These are phyloP conservation scores for Coffea canephora DNA, from an alignment of 257 asterid species.

Conservation along the genomic window DNA sequence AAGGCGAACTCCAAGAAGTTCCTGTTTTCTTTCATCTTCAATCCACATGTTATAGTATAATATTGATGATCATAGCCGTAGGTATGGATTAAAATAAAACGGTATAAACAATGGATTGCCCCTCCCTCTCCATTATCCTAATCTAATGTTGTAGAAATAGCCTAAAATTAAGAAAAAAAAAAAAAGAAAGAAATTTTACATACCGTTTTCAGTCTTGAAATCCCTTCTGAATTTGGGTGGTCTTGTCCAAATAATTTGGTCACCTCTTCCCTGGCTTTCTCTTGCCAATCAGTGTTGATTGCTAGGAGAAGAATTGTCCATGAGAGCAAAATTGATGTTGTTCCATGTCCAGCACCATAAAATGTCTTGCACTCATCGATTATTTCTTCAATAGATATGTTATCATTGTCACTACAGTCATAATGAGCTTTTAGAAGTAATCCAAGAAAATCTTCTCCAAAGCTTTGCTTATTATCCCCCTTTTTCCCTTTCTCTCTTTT, in stretches of 20 bases:
- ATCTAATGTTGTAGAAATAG: too few species aligned
- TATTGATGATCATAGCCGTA: too few species aligned
- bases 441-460: slow-evolving; percentile 52
- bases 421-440: slow-evolving; percentile 34
- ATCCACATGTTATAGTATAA: too few species aligned
- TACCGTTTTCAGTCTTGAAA: slow-evolving; percentile 17
- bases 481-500: slow-evolving; percentile 25
- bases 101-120: too few species aligned
- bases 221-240: slow-evolving; percentile 10
- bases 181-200: not conserved
- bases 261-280: slow-evolving; percentile 33
- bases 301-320: slow-evolving; percentile 49
- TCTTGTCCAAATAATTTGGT: not conserved
- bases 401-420: slow-evolving; percentile 17
- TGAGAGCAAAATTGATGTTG: slow-evolving; percentile 39
- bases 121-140: too few species aligned
- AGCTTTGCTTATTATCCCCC: not conserved
- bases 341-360: slow-evolving; percentile 52
- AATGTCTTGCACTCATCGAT: slow-evolving; percentile 55
- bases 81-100: too few species aligned
- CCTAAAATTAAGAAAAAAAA: too few species aligned
- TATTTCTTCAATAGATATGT: slow-evolving; percentile 33
- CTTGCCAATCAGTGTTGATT: slow-evolving; percentile 54
- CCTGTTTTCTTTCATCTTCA: too few species aligned
- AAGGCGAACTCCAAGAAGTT: too few species aligned